Evolutionary conservation across 768 basidiomycete genomes (phyloP), one percentile per base, ranked within the genome.

Genomic region (Kondoa subrosea): DNA sequence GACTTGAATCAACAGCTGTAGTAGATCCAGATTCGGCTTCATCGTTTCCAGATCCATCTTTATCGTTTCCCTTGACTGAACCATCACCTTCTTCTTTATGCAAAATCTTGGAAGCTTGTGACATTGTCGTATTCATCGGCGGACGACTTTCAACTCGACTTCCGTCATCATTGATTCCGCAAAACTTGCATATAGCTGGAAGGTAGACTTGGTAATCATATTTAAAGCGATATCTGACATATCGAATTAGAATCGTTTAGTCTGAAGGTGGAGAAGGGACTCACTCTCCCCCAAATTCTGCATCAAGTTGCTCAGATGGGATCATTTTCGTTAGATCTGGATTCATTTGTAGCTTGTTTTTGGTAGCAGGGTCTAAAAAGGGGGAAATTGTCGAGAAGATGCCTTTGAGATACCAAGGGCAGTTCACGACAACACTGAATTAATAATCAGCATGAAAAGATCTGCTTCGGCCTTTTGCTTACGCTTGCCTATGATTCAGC

Each of bases 261-360:
- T n/a, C n/a, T n/a, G n/a, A n/a, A n/a, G n/a, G n/a, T n/a, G n/a
- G n/a, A n/a, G n/a, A n/a, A n/a, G n/a, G n/a, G n/a, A n/a, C n/a
- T n/a, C n/a, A n/a, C n/a, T n/a, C 81, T 0, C 89, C 89, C 16
- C 88, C 89, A 75, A 91, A 89, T 71, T 87, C 87, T 0, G 84
- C 82, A 74, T 90, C 89, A 8, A 91, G 82, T 66, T 91, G 89
- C 2, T 82, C 81, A 4, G 77, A 78, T 3, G 88, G 86, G 26
- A 91, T 81, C 57, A 92, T 83, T 69, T 88, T 86, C 50, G 81
- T 76, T 3, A 92, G 80, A 72, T 89, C 82, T 2, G 90, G 89
- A 74, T 92, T 92, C 76, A 92, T 91, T 27, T 86, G 84, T 85
- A 91, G 88, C 87, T 91, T 92, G 74, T 90, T 88, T 57, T 87